Evolutionary conservation across 1,139 yeast species (phyloP).

Genomic region (Blastobotrys malaysiensis): DNA sequence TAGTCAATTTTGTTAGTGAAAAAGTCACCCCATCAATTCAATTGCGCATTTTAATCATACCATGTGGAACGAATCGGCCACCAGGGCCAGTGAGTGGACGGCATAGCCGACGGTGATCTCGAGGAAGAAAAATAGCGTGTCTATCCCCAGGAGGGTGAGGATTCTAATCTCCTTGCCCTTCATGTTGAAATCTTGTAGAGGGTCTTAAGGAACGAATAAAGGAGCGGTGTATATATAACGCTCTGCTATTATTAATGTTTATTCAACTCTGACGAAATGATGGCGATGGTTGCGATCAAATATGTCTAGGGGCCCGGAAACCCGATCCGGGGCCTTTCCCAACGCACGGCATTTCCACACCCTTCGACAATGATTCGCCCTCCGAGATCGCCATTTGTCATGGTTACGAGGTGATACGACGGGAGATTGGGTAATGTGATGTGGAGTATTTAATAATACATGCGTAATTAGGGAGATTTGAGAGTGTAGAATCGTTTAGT

Average conservation of each 20-base stretch:
- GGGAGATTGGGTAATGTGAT: too few species aligned
- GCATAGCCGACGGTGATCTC: conserved; percentile 75
- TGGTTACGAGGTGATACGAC: too few species aligned
- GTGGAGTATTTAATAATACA: too few species aligned
- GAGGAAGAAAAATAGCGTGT: conserved; percentile 74
- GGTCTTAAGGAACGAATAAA: not conserved
- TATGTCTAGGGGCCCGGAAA: not conserved
- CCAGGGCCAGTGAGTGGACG: conserved; percentile 85
- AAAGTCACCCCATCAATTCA: not conserved
- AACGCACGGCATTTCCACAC: not conserved
- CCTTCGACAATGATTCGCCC: too few species aligned
- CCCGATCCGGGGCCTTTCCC: not conserved
- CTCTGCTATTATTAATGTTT: not conserved
- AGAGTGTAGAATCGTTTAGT: too few species aligned
- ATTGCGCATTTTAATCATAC: conserved; percentile 14
- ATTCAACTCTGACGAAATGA: not conserved
- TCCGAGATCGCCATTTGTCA: not conserved
- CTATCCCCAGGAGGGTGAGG: conserved; percentile 63
- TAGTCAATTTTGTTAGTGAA: conserved; percentile 5
- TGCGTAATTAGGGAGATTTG: too few species aligned
- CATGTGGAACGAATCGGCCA: conserved; percentile 98
- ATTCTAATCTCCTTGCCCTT: conserved; percentile 68
- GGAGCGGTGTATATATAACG: not conserved
- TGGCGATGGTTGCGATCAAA: not conserved
- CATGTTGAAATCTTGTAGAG: conserved; percentile 17